These are phyloP conservation scores for Plantago lanceolata DNA, from an alignment of 305 asterid genomes.

Conservation along the genomic window DNA sequence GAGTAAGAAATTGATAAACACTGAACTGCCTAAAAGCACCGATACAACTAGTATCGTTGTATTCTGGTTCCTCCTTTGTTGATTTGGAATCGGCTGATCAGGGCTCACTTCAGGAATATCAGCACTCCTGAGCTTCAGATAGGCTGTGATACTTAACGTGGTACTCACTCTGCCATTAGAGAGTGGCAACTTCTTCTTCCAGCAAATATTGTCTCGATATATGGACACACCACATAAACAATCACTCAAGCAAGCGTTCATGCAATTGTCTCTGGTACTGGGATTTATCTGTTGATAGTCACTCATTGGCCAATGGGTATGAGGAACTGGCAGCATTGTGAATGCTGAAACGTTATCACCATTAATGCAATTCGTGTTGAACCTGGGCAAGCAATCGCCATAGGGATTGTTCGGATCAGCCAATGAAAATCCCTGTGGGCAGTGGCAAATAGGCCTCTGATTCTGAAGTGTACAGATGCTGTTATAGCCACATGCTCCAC, in stretches of 20 bases:
- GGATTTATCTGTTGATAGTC: background rate
- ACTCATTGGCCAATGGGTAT: conserved; percentile 9
- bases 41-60: conserved; percentile 22
- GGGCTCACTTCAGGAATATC: conserved; percentile 10
- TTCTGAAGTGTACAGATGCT: conserved; percentile 35
- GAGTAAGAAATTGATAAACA: conserved; percentile 6
- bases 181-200: conserved; percentile 27
- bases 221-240: conserved; percentile 26
- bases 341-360: background rate
- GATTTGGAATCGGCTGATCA: background rate
- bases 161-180: conserved; percentile 4
- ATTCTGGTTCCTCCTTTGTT: conserved; percentile 9
- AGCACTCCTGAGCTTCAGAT: conserved; percentile 24
- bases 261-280: conserved; percentile 4
- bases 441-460: conserved; percentile 31
- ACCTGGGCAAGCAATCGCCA: conserved; percentile 14
- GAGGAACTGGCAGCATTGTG: background rate
- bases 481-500: conserved; percentile 62
- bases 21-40: conserved; percentile 28
- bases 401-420: conserved; percentile 11
- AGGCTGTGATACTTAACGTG: background rate
- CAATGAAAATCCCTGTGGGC: conserved; percentile 2
- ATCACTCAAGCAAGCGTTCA: conserved; percentile 16
- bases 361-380: background rate
- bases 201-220: conserved; percentile 1